Base-by-base conservation (phyloP, 208 protist genomes). In the Leptomonas pyrrhocoris region DNA sequence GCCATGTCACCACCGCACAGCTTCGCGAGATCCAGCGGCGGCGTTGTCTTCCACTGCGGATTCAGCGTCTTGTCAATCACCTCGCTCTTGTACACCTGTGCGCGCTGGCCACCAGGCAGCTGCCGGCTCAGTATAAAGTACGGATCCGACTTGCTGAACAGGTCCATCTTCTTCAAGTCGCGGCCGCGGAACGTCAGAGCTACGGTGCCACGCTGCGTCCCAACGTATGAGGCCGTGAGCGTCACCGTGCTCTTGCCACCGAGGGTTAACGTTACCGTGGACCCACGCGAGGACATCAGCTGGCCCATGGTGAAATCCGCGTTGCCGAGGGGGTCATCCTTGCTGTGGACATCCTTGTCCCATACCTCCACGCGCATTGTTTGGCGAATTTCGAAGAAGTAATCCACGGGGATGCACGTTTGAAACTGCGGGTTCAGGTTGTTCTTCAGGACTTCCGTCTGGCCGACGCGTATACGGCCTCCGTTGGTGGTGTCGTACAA, bases 381-480 rank as follows among this genome's bases (percentile, higher is more conserved):
- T 53, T 86, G 77, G n/a, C 48, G 60, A 2, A 69, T 56, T 63
- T 86, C 81, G 28, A 86, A 86, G 58, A 80, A 76, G 77, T 73
- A 83, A 34, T 71, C 63, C 13, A 78, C 31, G 1, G 48, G n/a
- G 4, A 86, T 19, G 15, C 28, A 16, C 0, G 68, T 77, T 36
- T 80, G 62, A 53, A 82, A 83, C 49, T 74, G 54, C 0, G 77
- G 81, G 46, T 83, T 86, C 21, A 83, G 38, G 43, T 80, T 73
- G 55, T 83, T 68, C 30, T 43, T 49, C 7, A 83, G 30, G 3
- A 74, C 68, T 48, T 62, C 57, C 2, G 57, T 62, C 4, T n/a
- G 36, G 2, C 57, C 57, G 4, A 50, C 40, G 2, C 4, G 15
- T 0, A 15, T 8, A 1, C 2, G 12, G 6, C 40, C 12, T 7